phyloP scores from a whole-genome alignment of 176 grass and related monocot species.

The Triticum timopheevii region DNA sequence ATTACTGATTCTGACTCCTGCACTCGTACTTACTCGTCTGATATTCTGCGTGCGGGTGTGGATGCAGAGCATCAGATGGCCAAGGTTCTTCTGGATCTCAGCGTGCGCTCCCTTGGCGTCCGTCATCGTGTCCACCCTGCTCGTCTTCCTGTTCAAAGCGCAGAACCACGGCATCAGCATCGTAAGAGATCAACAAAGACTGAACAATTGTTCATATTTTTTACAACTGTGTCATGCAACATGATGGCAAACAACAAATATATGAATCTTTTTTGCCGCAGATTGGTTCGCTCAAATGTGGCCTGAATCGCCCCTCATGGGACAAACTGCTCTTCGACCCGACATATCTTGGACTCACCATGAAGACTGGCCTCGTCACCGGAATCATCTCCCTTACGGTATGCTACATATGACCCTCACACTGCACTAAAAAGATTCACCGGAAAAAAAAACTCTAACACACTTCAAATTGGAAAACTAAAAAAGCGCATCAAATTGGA shows the following conservation, averaged over 20 bases:
- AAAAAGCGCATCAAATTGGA: background rate
- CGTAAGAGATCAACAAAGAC: conserved; percentile 41
- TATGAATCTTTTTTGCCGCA: conserved; percentile 10
- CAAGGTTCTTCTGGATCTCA: conserved; percentile 88
- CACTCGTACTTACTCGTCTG: background rate
- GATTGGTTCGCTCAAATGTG: conserved; percentile 86
- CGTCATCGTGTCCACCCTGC: conserved; percentile 74
- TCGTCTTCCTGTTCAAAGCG: conserved; percentile 89
- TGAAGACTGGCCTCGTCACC: conserved; percentile 80
- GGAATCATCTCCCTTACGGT: conserved; percentile 95
- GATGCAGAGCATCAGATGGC: conserved; percentile 68
- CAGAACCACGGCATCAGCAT: conserved; percentile 83
- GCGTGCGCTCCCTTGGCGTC: conserved; percentile 78
- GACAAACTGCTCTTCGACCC: conserved; percentile 73
- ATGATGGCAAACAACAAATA: background rate
- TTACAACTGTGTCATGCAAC: background rate
- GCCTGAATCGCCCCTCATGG: conserved; percentile 84
- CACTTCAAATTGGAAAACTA: background rate
- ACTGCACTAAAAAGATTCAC: background rate
- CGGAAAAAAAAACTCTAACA: background rate
- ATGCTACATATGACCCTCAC: background rate
- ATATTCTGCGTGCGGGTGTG: background rate
- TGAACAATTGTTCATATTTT: background rate
- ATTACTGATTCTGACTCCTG: background rate
- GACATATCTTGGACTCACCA: conserved; percentile 57